phyloP scores from a whole-genome alignment of 257 asterid species.

The Striga asiatica region DNA sequence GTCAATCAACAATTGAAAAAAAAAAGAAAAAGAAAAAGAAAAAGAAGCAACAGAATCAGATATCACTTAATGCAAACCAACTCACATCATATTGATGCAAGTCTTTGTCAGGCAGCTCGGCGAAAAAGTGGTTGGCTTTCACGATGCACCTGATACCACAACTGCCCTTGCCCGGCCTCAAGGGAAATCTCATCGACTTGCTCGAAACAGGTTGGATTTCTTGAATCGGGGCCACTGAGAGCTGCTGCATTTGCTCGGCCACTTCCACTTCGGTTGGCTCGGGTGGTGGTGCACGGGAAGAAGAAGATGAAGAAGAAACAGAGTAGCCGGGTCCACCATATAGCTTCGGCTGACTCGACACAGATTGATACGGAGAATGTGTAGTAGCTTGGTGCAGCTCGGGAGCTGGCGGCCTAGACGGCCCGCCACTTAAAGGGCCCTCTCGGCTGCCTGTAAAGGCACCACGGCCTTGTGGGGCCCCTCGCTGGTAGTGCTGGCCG shows the following conservation, averaged over 20 bases:
- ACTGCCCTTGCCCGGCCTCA: slow-evolving; percentile 84
- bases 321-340: slow-evolving; percentile 32
- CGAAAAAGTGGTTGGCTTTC: slow-evolving; percentile 90
- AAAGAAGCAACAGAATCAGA: too few relatives aligned
- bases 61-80: background rate
- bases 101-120: slow-evolving; percentile 86
- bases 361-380: slow-evolving; percentile 45
- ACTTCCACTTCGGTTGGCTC: slow-evolving; percentile 28
- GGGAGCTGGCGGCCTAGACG: slow-evolving; percentile 64
- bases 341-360: slow-evolving; percentile 29
- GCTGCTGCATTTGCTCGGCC: slow-evolving; percentile 32
- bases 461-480: slow-evolving; percentile 48
- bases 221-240: slow-evolving; percentile 32
- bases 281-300: slow-evolving; percentile 35
- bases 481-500: slow-evolving; percentile 47
- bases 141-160: slow-evolving; percentile 60
- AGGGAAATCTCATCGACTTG: slow-evolving; percentile 75
- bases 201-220: slow-evolving; percentile 66
- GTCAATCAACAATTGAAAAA: background rate
- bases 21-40: background rate
- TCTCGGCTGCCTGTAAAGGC: slow-evolving; percentile 52
- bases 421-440: slow-evolving; percentile 58
- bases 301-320: slow-evolving; percentile 22
- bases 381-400: slow-evolving; percentile 94
- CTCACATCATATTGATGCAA: slow-evolving; percentile 91